phyloP scores from a whole-genome alignment of 148 eudicot species.

The Silene latifolia region DNA sequence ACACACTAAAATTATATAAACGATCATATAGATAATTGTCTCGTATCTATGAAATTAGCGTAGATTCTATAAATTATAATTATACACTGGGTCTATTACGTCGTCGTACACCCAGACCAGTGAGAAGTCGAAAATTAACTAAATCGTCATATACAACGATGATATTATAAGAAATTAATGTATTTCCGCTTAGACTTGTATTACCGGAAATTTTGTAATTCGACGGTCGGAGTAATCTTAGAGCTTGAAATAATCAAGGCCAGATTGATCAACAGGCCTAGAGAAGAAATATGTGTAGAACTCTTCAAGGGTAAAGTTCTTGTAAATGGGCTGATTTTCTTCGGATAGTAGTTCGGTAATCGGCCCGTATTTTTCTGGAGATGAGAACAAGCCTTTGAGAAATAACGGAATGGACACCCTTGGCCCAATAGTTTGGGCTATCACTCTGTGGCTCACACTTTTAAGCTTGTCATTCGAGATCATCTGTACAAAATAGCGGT shows the following conservation, averaged over 20 bases:
- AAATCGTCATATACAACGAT: no score
- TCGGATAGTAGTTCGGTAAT: constrained; percentile 36
- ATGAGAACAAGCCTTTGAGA: constrained; percentile 14
- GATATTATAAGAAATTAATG: no score
- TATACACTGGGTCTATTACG: no score
- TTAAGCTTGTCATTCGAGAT: constrained; percentile 33
- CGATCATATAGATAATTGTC: no score
- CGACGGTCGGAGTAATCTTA: not conserved
- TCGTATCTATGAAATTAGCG: no score
- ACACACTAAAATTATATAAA: no score
- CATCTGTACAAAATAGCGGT: constrained; percentile 10
- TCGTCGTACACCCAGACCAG: no score
- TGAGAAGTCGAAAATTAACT: no score
- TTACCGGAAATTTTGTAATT: no score
- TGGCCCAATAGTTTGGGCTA: constrained; percentile 31
- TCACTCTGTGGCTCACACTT: constrained; percentile 42
- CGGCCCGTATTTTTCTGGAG: constrained; percentile 36
- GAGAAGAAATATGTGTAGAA: constrained; percentile 5
- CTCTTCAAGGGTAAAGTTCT: constrained; percentile 25
- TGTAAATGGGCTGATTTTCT: constrained; percentile 34
- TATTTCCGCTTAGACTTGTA: no score
- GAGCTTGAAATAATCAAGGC: constrained; percentile 22
- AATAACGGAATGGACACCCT: constrained; percentile 41
- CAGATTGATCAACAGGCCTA: constrained; percentile 24
- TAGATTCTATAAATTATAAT: no score